Percentiles rank a stretch among this genome's conserved stretches.
phyloP scores from a whole-genome alignment of 306 rosid genomes.

The Oxytropis ochrocephala region DNA sequence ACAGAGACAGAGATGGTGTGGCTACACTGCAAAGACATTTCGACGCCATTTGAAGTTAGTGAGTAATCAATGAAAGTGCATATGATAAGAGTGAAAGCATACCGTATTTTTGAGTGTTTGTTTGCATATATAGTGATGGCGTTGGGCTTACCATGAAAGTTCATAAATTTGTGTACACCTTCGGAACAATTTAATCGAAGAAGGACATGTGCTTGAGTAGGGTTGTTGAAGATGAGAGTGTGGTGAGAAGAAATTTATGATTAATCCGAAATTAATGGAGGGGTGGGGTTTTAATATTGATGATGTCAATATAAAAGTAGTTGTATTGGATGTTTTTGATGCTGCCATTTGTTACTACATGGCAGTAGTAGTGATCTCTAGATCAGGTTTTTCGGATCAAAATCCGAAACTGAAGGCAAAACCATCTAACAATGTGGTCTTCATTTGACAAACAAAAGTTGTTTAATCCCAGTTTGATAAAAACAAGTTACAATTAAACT shows the following conservation, averaged over 20 bases:
- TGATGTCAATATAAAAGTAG: slow-evolving; percentile 14
- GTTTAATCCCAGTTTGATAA: too few species aligned
- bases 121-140: too few species aligned
- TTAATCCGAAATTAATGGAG: slow-evolving; percentile 43
- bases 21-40: too few species aligned
- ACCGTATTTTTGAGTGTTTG: too few species aligned
- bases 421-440: slow-evolving; percentile 8
- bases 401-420: slow-evolving; percentile 7
- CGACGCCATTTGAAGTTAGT: too few species aligned
- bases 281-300: slow-evolving; percentile 44
- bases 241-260: slow-evolving; percentile 27
- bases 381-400: slow-evolving; percentile 8
- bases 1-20: too few species aligned
- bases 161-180: too few species aligned
- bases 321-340: background rate
- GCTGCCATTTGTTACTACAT: slow-evolving; percentile 15
- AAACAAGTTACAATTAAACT: too few species aligned
- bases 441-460: background rate
- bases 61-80: too few species aligned
- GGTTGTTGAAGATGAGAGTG: background rate
- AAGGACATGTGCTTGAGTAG: slow-evolving; percentile 18
- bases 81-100: too few species aligned
- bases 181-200: too few species aligned
- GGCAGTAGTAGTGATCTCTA: background rate
- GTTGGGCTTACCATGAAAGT: too few species aligned